Evolutionary conservation across 495 filamentous ascomycete species (phyloP), one percentile per base, ranked within the genome.

Genomic region (Filosporella fistucella): DNA sequence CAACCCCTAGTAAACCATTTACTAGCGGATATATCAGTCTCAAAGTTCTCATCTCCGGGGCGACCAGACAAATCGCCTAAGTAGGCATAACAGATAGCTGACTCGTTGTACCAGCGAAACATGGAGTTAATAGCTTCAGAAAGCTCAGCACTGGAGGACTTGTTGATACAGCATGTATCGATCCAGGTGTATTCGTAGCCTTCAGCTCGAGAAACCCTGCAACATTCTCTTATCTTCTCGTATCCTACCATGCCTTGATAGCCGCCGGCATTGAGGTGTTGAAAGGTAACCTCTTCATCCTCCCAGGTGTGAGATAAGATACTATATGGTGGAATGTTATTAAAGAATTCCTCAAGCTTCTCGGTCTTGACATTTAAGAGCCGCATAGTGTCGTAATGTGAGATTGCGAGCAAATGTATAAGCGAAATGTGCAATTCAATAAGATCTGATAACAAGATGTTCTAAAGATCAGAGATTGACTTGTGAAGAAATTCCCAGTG

Each of bases 181-280:
- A n/a, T n/a, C 68, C 68, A 71, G 1, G 55, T 48, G 49, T 60
- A 68, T 9, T 59, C 16, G 11, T 47, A 52, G 7, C 49, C 40
- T 16, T 57, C 44, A 12, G 18, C 4, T 12, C 11, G 16, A n/a
- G 46, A 35, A 40, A 45, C 12, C 2, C 24, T 13, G 24, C 46
- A 49, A n/a, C 12, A 12, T 14, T 14, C 20, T 16, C 20, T 30
- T 20, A 42, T 40, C 21, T 49, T 42, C 12, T 32, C 28, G 28
- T 22, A 49, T 11, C 46, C 46, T 44, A 18, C 12, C n/a, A 25
- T 23, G 7, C n/a, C 49, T 30, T 38, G 16, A 6, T 12, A 8
- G 23, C 29, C 41, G 8, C 22, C 18, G 2, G 33, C 7, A 30
- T 29, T 39, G n/a, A 29, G 24, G 20, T 45, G 32, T 18, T 45